Evolutionary conservation across 495 filamentous ascomycete species (phyloP).

Genomic region (Lasiosphaeria miniovina): DNA sequence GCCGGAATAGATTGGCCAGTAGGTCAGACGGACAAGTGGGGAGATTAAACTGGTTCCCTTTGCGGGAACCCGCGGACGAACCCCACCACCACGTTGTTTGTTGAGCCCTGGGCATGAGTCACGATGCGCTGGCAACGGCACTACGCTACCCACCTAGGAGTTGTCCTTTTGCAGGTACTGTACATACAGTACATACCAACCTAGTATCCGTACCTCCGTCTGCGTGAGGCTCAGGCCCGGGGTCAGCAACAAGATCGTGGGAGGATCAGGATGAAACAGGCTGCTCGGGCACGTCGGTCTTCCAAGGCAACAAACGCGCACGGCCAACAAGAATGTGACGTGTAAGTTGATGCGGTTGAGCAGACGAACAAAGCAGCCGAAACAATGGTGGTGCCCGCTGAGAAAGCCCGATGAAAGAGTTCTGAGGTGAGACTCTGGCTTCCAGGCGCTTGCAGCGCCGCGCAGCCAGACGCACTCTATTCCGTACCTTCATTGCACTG

Average conservation of each 20-base stretch:
- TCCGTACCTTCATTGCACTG: no score
- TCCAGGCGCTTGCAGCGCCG: no score
- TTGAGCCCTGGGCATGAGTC: neutral
- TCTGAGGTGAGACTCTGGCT: neutral
- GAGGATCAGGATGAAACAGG: neutral
- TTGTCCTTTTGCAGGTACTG: neutral
- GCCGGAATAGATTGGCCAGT: conserved; percentile 12
- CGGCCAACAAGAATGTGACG: neutral
- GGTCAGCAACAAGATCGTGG: neutral
- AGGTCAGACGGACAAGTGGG: conserved; percentile 12
- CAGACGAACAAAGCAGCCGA: neutral
- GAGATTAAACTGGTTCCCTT: conserved; percentile 14
- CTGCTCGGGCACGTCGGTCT: neutral
- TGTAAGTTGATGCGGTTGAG: neutral
- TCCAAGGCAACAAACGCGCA: neutral
- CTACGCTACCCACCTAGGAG: neutral
- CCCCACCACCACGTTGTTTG: conserved; percentile 12
- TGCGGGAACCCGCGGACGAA: conserved; percentile 10
- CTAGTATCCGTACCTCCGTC: no score
- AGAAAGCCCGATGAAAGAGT: neutral
- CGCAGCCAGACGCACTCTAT: no score
- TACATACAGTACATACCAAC: no score
- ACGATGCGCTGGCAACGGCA: neutral
- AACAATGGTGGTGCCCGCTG: neutral
- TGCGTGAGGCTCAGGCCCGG: neutral